These are phyloP conservation scores for Ustilago vetiveriae DNA, from an alignment of 1,284 basidiomycete genomes.

Conservation along the genomic window DNA sequence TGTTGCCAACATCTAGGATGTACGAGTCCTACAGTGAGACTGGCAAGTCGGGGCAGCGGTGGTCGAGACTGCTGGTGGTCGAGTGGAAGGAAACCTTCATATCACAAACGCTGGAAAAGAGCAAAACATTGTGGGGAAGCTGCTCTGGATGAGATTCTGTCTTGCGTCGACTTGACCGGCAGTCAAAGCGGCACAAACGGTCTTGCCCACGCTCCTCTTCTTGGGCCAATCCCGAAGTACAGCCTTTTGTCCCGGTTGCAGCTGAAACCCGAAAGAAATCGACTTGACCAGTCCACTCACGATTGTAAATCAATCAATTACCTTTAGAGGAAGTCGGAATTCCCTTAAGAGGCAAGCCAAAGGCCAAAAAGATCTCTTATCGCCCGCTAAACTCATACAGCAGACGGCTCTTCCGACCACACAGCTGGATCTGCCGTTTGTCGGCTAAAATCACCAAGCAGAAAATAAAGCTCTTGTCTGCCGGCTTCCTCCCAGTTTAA, in stretches of 20 bases:
- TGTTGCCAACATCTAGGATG: slow-evolving; percentile 25
- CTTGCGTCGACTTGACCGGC: slow-evolving; percentile 17
- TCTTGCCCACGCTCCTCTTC: no score
- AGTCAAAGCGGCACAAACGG: slow-evolving; percentile 18
- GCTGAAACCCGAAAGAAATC: slow-evolving; percentile 14
- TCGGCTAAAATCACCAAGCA: slow-evolving; percentile 6
- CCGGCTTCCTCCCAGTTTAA: no score
- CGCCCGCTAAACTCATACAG: no score
- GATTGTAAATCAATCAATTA: no score
- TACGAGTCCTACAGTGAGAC: no score
- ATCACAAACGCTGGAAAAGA: not conserved
- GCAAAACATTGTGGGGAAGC: not conserved
- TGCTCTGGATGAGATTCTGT: not conserved
- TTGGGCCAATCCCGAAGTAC: no score
- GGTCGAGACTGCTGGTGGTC: slow-evolving; percentile 14
- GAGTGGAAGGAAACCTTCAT: not conserved
- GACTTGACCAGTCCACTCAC: no score
- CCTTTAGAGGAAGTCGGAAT: slow-evolving; percentile 46
- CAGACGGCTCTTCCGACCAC: not conserved
- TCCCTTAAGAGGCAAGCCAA: slow-evolving; percentile 36
- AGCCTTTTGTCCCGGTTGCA: slow-evolving; percentile 1
- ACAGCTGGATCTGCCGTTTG: not conserved
- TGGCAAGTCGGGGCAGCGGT: no score
- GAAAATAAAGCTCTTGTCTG: no score
- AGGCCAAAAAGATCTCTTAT: slow-evolving; percentile 24